These are phyloP conservation scores for Ambrosia artemisiifolia DNA, from an alignment of 129 eudicot species.

Conservation along the genomic window DNA sequence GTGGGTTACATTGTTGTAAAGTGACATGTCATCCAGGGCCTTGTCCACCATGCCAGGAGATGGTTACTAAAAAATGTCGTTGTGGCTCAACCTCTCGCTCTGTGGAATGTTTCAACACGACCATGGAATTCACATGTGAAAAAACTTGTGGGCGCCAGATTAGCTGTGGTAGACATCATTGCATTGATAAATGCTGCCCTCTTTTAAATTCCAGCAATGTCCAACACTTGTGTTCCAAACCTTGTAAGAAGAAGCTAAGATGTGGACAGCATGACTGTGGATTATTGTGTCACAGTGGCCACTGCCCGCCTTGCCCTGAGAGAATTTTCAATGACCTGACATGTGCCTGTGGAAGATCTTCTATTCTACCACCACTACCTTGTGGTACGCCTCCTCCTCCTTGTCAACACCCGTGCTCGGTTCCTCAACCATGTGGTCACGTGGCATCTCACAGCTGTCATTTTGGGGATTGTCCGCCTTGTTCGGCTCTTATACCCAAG, in stretches of 20 bases:
- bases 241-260: slow-evolving; percentile 85
- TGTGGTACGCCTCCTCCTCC: slow-evolving; percentile 95
- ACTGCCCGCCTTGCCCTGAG: slow-evolving; percentile 93
- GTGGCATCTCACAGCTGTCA: too few species aligned
- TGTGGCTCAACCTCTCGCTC: slow-evolving; percentile 79
- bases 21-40: slow-evolving; percentile 63
- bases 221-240: slow-evolving; percentile 84
- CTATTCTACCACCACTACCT: slow-evolving; percentile 95
- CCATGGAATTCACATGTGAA: slow-evolving; percentile 59
- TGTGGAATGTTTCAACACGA: slow-evolving; percentile 66
- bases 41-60: slow-evolving; percentile 66
- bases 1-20: slow-evolving; percentile 62
- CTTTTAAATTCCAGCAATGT: slow-evolving; percentile 48
- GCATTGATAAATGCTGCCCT: slow-evolving; percentile 83
- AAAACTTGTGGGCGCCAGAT: slow-evolving; percentile 88
- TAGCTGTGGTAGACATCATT: slow-evolving; percentile 75
- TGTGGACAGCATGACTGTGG: slow-evolving; percentile 92
- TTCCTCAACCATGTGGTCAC: too few species aligned
- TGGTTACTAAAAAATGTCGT: slow-evolving; percentile 77
- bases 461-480: too few species aligned
- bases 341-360: slow-evolving; percentile 89
- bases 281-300: slow-evolving; percentile 85
- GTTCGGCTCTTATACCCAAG: too few species aligned
- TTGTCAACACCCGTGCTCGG: slow-evolving; percentile 83
- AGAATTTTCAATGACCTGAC: slow-evolving; percentile 78